Base-by-base conservation (phyloP, 768 basidiomycete species). In the Xerocomellus amylosporus region DNA sequence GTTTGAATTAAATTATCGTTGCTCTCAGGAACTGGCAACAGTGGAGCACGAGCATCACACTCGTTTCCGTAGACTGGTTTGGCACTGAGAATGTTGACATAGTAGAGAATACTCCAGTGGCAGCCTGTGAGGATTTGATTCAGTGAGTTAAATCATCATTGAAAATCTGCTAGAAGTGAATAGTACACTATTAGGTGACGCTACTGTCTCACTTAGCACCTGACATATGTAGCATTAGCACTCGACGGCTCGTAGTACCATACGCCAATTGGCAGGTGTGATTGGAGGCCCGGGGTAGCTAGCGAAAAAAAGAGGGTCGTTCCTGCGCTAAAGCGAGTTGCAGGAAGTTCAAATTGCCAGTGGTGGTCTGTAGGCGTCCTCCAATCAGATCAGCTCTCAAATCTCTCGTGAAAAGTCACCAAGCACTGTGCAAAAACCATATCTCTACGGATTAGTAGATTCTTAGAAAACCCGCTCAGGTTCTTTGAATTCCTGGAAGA, bases 21-120 rank as follows among this genome's bases (percentile, higher is more conserved):
- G 38, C 14, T 31, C 8, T 13, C 40, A 15, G 20, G 24, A 37
- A 30, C 26, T 28, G 26, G 26, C 26, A 6, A 6, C 26, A 36
- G 53, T 19, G 33, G 34, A 31, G 26, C 14, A 28, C 17, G 34
- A 31, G 26, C 14, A 28, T 20, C 54, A 14, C 15, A n/a, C n/a
- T 37, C 20, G 19, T 38, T 55, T 26, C 24, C 43, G 55, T 55
- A 55, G 56, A 40, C 36, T n/a, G 8, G 3, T 28, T 14, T 22
- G 10, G 36, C 42, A 14, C 22, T 26, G 33, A 57, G 15, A 57
- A 28, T 34, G 37, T 56, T 57, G 44, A 57, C 55, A 56, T 58
- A 57, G 24, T 24, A 40, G n/a, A 34, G 19, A 13, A 24, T 33
- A 17, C 8, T 2, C 30, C 36, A 46, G 10, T 24, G 24, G 24